Evolutionary conservation across 2,329 filamentous ascomycete species (phyloP).

Genomic region (Beauveria asiatica): DNA sequence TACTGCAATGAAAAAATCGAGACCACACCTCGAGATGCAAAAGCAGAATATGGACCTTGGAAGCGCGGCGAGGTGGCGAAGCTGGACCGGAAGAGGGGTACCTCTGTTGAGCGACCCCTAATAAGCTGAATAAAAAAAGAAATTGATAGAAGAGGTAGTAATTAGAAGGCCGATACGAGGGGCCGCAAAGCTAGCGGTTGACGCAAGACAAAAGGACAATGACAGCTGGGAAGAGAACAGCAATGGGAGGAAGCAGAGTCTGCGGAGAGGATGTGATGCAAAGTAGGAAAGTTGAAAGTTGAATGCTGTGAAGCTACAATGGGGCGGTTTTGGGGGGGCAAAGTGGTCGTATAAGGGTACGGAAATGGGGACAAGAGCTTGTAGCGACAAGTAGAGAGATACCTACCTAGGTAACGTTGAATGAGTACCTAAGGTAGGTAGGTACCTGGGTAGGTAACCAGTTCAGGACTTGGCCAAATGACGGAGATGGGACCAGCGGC

Average conservation of each 20-base stretch:
- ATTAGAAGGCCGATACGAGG: background rate
- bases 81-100: constrained; percentile 5
- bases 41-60: background rate
- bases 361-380: background rate
- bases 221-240: background rate
- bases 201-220: background rate
- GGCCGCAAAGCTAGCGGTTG: background rate
- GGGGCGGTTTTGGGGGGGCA: constrained; percentile 6
- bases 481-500: constrained; percentile 11
- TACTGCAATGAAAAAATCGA: background rate
- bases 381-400: background rate
- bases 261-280: background rate
- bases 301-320: constrained; percentile 2
- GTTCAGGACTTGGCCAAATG: constrained; percentile 1
- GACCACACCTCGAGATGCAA: background rate
- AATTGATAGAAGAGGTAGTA: background rate
- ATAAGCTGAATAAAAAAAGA: background rate
- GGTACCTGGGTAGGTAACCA: background rate
- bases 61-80: background rate
- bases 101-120: background rate
- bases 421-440: too few relatives aligned
- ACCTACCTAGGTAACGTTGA: too few relatives aligned
- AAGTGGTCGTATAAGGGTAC: background rate
- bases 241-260: background rate
- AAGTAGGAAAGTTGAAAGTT: background rate